phyloP scores from a whole-genome alignment of 139 green algal species.

The Coccomyxa sp. region DNA sequence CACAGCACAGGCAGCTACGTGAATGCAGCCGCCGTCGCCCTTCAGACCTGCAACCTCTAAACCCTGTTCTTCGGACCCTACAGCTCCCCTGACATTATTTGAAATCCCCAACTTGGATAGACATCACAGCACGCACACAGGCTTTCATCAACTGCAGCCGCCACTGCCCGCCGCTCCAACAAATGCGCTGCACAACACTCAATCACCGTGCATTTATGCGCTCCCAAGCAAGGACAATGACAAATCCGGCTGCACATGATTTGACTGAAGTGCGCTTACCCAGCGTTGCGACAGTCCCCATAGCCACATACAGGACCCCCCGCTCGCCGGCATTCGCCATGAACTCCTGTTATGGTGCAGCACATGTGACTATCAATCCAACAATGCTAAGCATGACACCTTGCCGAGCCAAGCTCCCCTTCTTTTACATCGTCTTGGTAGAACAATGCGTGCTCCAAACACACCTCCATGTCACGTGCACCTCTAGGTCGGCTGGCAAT shows the following conservation, averaged over 20 bases:
- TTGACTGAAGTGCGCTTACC: not conserved
- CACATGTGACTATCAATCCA: no score
- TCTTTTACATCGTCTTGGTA: no score
- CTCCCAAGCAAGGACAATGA: no score
- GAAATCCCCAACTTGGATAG: not conserved
- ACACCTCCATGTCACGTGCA: no score
- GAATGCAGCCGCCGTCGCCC: conserved; percentile 7
- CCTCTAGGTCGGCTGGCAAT: not conserved
- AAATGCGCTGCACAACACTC: no score
- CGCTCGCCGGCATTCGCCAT: conserved; percentile 12
- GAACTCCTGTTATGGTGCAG: conserved; percentile 4
- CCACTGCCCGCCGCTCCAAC: not conserved
- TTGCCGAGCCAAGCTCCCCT: no score
- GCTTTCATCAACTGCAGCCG: not conserved
- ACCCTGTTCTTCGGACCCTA: not conserved
- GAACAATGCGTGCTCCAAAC: no score
- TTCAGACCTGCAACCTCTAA: not conserved
- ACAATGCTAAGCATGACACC: no score
- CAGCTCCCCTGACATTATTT: not conserved
- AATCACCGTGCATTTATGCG: no score
- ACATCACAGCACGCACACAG: not conserved
- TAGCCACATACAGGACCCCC: conserved; percentile 11
- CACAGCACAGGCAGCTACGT: conserved; percentile 4
- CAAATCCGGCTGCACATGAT: not conserved
- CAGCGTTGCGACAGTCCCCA: not conserved